Evolutionary conservation across 2,329 filamentous ascomycete species (phyloP).

Genomic region (Teratosphaeria pseudoeucalypti): DNA sequence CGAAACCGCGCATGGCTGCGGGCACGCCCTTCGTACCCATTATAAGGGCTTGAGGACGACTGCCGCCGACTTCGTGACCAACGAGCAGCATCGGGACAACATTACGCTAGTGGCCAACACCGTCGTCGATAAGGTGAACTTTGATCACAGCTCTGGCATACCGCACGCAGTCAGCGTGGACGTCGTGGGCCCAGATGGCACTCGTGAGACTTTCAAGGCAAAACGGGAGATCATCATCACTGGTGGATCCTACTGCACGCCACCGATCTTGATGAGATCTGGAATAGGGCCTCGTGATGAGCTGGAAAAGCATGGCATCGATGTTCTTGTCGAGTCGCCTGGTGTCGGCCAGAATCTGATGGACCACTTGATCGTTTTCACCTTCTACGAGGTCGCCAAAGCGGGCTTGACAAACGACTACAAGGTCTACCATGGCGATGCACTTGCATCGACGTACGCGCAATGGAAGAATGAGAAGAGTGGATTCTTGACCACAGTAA

Average conservation of each 20-base stretch:
- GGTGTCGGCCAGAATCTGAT: slow-evolving; percentile 55
- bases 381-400: neutral
- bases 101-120: slow-evolving; percentile 50
- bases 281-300: slow-evolving; percentile 48
- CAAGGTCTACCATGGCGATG: neutral
- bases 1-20: neutral
- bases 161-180: slow-evolving; percentile 39
- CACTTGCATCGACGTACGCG: neutral
- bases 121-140: slow-evolving; percentile 55
- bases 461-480: neutral
- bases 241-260: slow-evolving; percentile 51
- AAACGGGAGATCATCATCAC: slow-evolving; percentile 38
- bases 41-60: neutral
- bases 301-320: slow-evolving; percentile 43
- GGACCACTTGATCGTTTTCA: slow-evolving; percentile 39
- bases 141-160: slow-evolving; percentile 48
- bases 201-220: slow-evolving; percentile 31
- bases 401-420: neutral
- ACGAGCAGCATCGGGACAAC: neutral
- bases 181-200: slow-evolving; percentile 28
- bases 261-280: slow-evolving; percentile 54
- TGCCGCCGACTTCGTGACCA: neutral
- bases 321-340: slow-evolving; percentile 44
- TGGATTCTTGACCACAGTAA: neutral
- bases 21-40: neutral